Conservation (phyloP, 1,284 basidiomycete species). For the Coniferiporia weirii region DNA sequence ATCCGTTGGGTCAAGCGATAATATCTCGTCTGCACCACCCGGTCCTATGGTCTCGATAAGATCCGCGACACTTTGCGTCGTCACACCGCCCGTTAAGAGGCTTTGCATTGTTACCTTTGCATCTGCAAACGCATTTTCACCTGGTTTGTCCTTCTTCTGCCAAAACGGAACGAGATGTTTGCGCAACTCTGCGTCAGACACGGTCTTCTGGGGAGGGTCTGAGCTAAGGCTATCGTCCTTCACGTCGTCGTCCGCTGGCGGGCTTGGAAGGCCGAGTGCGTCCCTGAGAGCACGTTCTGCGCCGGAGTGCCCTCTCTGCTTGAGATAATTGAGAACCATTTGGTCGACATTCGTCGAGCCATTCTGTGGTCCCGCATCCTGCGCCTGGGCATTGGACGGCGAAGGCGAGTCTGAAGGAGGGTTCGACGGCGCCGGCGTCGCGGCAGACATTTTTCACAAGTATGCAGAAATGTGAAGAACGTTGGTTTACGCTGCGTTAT, state of each 20-base stretch:
- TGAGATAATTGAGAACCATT: constrained; percentile 80
- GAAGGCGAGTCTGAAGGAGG: constrained; percentile 30
- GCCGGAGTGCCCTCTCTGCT: constrained; percentile 71
- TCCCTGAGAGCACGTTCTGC: constrained; percentile 74
- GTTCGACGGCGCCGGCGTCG: constrained; percentile 35
- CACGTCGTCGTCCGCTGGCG: constrained; percentile 48
- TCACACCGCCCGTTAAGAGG: constrained; percentile 54
- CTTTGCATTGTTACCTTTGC: constrained; percentile 60
- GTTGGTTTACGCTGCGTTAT: background rate
- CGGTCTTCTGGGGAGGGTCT: constrained; percentile 25
- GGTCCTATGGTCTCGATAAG: constrained; percentile 70
- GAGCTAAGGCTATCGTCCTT: constrained; percentile 43
- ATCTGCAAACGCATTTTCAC: constrained; percentile 65
- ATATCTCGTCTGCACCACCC: constrained; percentile 76
- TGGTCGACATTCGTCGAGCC: constrained; percentile 41
- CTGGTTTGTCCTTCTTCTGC: constrained; percentile 55
- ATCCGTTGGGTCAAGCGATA: constrained; percentile 83
- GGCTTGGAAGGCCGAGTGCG: constrained; percentile 49
- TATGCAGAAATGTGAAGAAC: background rate
- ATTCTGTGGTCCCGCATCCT: constrained; percentile 25
- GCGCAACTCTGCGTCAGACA: constrained; percentile 60
- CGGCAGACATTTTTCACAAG: constrained; percentile 34
- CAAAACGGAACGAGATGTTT: constrained; percentile 61
- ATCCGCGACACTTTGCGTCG: constrained; percentile 57
- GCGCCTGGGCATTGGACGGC: constrained; percentile 28